Base-by-base conservation (phyloP, 2,329 filamentous ascomycete genomes). In the Emmonsia crescens region DNA sequence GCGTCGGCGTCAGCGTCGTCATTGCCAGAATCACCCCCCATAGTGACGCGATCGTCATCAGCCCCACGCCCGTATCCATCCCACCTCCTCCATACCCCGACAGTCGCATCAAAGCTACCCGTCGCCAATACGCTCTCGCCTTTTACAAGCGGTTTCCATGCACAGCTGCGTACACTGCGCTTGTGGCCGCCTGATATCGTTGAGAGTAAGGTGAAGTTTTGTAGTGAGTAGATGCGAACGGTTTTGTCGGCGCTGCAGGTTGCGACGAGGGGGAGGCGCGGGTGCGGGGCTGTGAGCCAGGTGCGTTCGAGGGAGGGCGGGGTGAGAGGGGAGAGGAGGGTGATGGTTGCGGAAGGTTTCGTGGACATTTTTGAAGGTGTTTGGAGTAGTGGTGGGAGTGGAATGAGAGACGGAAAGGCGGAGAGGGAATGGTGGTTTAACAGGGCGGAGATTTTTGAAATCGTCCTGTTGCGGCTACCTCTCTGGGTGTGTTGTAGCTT, bases 31-130 rank as follows among this genome's bases (percentile, higher is more conserved):
- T 60, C 46, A 10, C 60, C 64, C 21, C 68, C 69, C 1, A 65
- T 66, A 24, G 75, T 71, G 1, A 68, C 68, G 1, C 62, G 71
- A 10, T 63, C 72, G 9, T 68, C 68, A 36, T 63, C 57, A 24
- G 71, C 62, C 62, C 69, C 54, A 65, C 67, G 55, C 61, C 71
- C 64, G 62, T 74, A 74, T 59, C 80, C 79, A 66, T 81, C 80
- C 67, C 84, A 83, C 76, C 83, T 85, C 65, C 83, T 86, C 93
- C 86, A 96, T 68, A 89, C 83, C 10, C 91, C 94, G 1, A 93
- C 92, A 1, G 89, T 95, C 19, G 90, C 88, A 74, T 99, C 94
- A 72, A 99, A 99, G 73, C 89, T 94, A 3, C 91, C 94, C 0
- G 92, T 96, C 5, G 93, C 92, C 19, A 97, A 83, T 52, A 93